Conservation (phyloP, 192 early-diverging fungal genomes). For the Coemansia sp. region DNA sequence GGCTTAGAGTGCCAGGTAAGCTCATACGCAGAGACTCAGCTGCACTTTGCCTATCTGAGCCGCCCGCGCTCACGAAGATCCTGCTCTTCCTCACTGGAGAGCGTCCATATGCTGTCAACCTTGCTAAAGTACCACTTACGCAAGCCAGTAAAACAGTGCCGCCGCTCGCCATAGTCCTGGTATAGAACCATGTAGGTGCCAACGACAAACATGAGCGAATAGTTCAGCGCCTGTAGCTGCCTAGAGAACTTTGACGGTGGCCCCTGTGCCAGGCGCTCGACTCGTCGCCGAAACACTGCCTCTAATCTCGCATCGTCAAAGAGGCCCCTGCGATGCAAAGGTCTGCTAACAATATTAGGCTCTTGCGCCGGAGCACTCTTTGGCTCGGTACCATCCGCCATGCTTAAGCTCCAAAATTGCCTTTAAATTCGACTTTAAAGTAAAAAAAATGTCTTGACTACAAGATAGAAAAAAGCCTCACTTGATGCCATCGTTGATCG, state of each 20-base stretch:
- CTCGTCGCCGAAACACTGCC: constrained; percentile 39
- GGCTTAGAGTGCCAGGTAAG: too few relatives aligned
- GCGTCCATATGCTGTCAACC: constrained; percentile 35
- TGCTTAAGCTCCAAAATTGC: background rate
- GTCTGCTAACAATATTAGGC: constrained; percentile 14
- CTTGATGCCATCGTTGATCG: background rate
- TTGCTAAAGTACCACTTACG: constrained; percentile 50
- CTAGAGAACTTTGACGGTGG: constrained; percentile 45
- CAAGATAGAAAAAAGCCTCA: background rate
- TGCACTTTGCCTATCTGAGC: constrained; percentile 11
- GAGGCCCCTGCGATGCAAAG: constrained; percentile 38
- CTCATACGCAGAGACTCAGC: background rate
- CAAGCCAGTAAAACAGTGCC: constrained; percentile 44
- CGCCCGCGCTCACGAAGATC: constrained; percentile 48
- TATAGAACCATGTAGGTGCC: constrained; percentile 46
- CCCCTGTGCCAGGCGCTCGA: constrained; percentile 32
- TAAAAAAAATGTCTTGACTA: background rate
- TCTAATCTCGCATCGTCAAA: constrained; percentile 41
- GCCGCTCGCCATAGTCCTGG: constrained; percentile 40
- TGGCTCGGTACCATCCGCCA: background rate
- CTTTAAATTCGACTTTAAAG: background rate
- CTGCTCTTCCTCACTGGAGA: constrained; percentile 47
- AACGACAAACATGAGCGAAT: constrained; percentile 45
- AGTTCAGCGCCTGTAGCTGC: constrained; percentile 39
- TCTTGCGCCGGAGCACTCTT: background rate